Evolutionary conservation across 116 monocot species (phyloP).

Genomic region (Iris pallida): DNA sequence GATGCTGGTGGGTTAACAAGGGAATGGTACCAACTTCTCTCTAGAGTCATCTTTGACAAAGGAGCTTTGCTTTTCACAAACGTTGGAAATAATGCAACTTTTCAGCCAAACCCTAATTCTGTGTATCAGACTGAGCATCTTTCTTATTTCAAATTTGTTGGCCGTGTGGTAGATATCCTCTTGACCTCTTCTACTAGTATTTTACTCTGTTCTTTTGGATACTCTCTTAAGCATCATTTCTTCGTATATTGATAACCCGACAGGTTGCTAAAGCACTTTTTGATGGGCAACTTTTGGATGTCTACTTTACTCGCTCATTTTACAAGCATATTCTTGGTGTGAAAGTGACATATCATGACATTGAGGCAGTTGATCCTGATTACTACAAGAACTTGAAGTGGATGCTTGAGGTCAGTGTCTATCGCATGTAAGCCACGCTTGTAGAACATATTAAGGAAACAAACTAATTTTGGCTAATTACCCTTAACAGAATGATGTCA

Average conservation of each 20-base stretch:
- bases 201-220: background rate
- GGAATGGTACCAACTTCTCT: conserved; percentile 60
- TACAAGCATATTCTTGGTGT: conserved; percentile 69
- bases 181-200: background rate
- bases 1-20: conserved; percentile 68
- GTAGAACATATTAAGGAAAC: background rate
- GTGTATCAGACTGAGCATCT: conserved; percentile 68
- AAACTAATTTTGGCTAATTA: background rate
- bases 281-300: conserved; percentile 69
- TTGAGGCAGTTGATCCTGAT: conserved; percentile 70
- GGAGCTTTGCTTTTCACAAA: conserved; percentile 24
- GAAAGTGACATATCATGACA: conserved; percentile 69
- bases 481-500: conserved; percentile 55
- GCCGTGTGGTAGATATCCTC: conserved; percentile 41
- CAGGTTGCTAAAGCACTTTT: conserved; percentile 69
- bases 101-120: conserved; percentile 66
- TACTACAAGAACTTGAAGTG: conserved; percentile 74
- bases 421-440: too few species aligned
- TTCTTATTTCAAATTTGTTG: conserved; percentile 69
- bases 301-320: conserved; percentile 64
- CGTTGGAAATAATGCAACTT: conserved; percentile 52
- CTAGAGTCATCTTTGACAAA: conserved; percentile 50
- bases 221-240: background rate
- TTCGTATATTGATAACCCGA: background rate
- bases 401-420: conserved; percentile 54